phyloP scores from a whole-genome alignment of 768 basidiomycete species.

The Collybia mongolica region DNA sequence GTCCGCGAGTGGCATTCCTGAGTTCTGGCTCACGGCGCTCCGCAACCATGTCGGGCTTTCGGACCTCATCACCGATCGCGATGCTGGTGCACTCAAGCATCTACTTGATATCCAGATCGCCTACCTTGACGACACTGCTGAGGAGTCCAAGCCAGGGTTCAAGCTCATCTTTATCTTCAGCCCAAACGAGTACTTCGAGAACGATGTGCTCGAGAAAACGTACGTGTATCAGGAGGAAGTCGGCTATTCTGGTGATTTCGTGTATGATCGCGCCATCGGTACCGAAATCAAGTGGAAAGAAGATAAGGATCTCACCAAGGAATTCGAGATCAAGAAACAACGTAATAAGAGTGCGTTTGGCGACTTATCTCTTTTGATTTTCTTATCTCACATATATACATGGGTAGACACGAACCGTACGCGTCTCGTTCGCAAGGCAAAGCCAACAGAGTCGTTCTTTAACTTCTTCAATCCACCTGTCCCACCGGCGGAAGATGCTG shows the following conservation, averaged over 20 bases:
- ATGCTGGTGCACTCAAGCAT: conserved; percentile 80
- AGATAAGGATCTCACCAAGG: conserved; percentile 96
- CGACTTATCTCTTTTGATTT: conserved; percentile 1
- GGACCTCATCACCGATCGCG: conserved; percentile 92
- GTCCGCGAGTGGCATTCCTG: conserved; percentile 64
- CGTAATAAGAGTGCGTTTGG: conserved; percentile 87
- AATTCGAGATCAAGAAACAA: conserved; percentile 99
- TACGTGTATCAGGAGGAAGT: conserved; percentile 92
- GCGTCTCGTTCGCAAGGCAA: conserved; percentile 81
- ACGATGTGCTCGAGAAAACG: conserved; percentile 84
- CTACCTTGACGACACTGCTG: conserved; percentile 57
- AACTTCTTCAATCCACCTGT: conserved; percentile 92
- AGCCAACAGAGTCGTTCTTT: conserved; percentile 95
- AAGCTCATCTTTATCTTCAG: conserved; percentile 82
- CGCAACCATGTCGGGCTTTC: conserved; percentile 86
- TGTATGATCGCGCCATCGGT: conserved; percentile 95
- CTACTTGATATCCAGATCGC: conserved; percentile 79
- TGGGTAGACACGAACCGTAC: conserved; percentile 77
- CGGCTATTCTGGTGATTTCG: conserved; percentile 94
- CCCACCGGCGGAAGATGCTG: conserved; percentile 64
- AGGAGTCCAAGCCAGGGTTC: conserved; percentile 84
- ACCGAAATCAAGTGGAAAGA: conserved; percentile 96
- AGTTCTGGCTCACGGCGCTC: conserved; percentile 98
- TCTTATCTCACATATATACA: conserved; percentile 2
- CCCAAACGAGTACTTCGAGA: conserved; percentile 86